phyloP scores from a whole-genome alignment of 345 rosid genomes.

The Acer yangbiense region DNA sequence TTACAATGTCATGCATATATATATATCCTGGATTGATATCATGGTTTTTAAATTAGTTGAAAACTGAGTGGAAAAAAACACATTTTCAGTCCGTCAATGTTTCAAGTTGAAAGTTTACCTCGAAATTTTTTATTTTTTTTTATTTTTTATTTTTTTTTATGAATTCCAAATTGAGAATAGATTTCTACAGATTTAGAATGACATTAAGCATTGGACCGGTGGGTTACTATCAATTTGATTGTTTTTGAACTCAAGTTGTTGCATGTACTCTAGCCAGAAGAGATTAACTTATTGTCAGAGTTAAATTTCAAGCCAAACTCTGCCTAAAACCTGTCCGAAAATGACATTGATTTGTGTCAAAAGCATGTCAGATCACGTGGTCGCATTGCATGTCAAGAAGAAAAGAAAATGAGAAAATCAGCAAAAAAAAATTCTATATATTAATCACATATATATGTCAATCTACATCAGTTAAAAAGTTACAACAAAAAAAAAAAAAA shows the following conservation, averaged over 20 bases:
- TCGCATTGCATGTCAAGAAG: background rate
- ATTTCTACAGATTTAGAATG: background rate
- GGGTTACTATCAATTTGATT: background rate
- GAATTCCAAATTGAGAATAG: no score
- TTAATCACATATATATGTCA: background rate
- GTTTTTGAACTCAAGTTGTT: background rate
- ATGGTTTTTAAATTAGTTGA: no score
- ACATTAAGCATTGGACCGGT: background rate
- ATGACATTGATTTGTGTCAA: constrained; percentile 6
- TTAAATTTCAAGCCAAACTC: background rate
- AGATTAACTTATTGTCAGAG: background rate
- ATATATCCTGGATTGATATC: background rate
- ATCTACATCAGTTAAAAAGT: constrained; percentile 3
- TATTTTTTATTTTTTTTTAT: no score
- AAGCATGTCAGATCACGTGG: constrained; percentile 17
- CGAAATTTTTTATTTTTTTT: no score
- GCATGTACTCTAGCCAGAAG: no score
- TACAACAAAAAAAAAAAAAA: background rate
- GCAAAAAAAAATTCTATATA: background rate
- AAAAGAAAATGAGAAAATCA: background rate
- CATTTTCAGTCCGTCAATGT: no score
- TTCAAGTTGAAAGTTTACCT: no score
- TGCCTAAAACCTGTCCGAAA: background rate
- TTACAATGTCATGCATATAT: background rate
- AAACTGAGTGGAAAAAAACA: no score